phyloP scores from a whole-genome alignment of 768 basidiomycete genomes.

The Sutorius australiensis region DNA sequence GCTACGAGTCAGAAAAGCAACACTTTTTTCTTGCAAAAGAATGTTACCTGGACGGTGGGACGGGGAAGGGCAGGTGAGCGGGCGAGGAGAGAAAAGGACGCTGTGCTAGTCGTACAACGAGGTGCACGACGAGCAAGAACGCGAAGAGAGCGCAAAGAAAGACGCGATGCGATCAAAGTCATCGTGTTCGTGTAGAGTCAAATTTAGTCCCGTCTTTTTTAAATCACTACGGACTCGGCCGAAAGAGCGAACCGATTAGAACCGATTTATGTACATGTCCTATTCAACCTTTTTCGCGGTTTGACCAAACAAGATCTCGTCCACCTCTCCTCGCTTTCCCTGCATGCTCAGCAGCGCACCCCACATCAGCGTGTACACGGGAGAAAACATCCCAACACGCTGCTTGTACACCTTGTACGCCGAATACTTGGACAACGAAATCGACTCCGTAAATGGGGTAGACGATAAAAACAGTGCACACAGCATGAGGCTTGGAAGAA shows the following conservation, averaged over 20 bases:
- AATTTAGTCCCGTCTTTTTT: slow-evolving; percentile 7
- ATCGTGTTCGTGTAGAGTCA: slow-evolving; percentile 38
- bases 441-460: slow-evolving; percentile 76
- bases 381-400: slow-evolving; percentile 79
- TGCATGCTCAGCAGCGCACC: slow-evolving; percentile 36
- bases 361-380: slow-evolving; percentile 43
- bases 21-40: slow-evolving; percentile 30
- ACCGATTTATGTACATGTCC: slow-evolving; percentile 5
- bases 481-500: slow-evolving; percentile 59
- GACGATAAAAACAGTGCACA: slow-evolving; percentile 74
- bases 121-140: slow-evolving; percentile 64
- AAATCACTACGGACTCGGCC: slow-evolving; percentile 11
- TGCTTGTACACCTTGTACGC: slow-evolving; percentile 69
- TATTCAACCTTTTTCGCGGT: slow-evolving; percentile 24
- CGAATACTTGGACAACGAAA: slow-evolving; percentile 73
- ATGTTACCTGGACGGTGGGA: slow-evolving; percentile 25
- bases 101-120: slow-evolving; percentile 42
- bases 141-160: slow-evolving; percentile 63
- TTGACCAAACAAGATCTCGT: slow-evolving; percentile 44
- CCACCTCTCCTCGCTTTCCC: slow-evolving; percentile 37
- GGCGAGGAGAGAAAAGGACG: slow-evolving; percentile 68
- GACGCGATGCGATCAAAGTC: slow-evolving; percentile 52
- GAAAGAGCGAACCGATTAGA: slow-evolving; percentile 8
- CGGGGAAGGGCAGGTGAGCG: slow-evolving; percentile 36
- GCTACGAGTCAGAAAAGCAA: background rate